Percentiles rank a stretch among this genome's conserved stretches.
These are phyloP conservation scores for Boletus subcaerulescens DNA, from an alignment of 768 basidiomycete species.

Conservation along the genomic window DNA sequence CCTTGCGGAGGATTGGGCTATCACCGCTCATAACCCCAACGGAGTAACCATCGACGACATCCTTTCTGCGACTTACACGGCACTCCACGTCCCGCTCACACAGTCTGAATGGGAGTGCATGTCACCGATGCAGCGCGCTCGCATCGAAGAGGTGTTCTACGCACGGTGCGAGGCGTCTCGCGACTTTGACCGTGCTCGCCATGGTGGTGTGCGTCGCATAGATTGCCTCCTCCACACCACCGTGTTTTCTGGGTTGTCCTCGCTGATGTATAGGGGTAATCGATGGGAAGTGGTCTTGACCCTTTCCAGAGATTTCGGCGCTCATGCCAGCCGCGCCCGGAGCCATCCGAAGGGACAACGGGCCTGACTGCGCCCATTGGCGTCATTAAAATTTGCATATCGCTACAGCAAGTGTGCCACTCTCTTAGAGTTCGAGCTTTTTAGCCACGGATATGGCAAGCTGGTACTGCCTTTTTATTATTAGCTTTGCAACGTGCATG, in stretches of 20 bases:
- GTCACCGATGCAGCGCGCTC: constrained; percentile 40
- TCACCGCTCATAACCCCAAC: constrained; percentile 37
- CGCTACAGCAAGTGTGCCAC: constrained; percentile 3
- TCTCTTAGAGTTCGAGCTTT: not conserved
- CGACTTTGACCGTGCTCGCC: constrained; percentile 34
- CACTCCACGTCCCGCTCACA: constrained; percentile 38
- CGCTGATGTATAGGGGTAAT: constrained; percentile 34
- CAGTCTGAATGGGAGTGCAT: constrained; percentile 43
- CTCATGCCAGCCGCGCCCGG: not conserved
- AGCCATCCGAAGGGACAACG: not conserved
- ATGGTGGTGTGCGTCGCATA: constrained; percentile 43
- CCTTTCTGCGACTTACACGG: constrained; percentile 42
- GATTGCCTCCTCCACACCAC: constrained; percentile 51
- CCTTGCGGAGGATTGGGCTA: constrained; percentile 42
- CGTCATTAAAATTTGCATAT: not conserved
- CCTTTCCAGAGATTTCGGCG: constrained; percentile 36
- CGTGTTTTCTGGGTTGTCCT: constrained; percentile 50
- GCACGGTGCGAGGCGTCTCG: constrained; percentile 42
- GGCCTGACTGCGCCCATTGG: not conserved
- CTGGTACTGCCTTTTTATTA: constrained; percentile 12
- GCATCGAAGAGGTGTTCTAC: constrained; percentile 42
- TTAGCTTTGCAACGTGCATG: not conserved
- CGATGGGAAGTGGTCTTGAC: constrained; percentile 45
- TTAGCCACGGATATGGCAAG: not conserved
- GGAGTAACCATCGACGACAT: constrained; percentile 55